A percentile compares a stretch with the other conserved stretches of the same genome.
phyloP scores from a whole-genome alignment of 202 grass and related monocot species.

The Zoysia matrella region DNA sequence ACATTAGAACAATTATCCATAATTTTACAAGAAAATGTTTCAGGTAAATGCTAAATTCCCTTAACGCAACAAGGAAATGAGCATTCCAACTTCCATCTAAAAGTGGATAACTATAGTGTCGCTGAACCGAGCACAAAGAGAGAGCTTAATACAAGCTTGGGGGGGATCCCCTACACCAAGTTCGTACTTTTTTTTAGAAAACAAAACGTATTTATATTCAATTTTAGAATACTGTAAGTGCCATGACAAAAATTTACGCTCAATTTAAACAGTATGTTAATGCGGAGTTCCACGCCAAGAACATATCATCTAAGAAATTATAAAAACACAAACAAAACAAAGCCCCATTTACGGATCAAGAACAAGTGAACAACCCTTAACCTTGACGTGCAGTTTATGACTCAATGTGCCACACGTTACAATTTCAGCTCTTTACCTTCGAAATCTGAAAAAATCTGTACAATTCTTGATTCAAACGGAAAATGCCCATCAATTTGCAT shows the following conservation, averaged over 20 bases:
- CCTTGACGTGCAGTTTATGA: not conserved
- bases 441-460: not conserved
- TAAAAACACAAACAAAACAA: not conserved
- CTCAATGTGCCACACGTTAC: not conserved
- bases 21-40: not conserved
- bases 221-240: not conserved
- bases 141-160: no score
- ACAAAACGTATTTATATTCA: not conserved
- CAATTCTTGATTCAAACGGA: not conserved
- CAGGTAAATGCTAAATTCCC: not conserved
- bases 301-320: not conserved
- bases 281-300: not conserved
- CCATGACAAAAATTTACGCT: not conserved
- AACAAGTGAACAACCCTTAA: not conserved
- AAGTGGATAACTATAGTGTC: no score
- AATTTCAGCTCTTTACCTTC: not conserved
- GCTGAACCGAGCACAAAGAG: no score
- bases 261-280: no score
- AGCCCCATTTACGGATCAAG: not conserved
- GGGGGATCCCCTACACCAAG: no score
- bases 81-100: not conserved
- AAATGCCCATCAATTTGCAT: not conserved
- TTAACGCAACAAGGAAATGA: not conserved
- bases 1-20: no score
- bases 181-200: no score